Conservation (phyloP, 352 stramenopile genomes). For the Vaucheria bursata region DNA sequence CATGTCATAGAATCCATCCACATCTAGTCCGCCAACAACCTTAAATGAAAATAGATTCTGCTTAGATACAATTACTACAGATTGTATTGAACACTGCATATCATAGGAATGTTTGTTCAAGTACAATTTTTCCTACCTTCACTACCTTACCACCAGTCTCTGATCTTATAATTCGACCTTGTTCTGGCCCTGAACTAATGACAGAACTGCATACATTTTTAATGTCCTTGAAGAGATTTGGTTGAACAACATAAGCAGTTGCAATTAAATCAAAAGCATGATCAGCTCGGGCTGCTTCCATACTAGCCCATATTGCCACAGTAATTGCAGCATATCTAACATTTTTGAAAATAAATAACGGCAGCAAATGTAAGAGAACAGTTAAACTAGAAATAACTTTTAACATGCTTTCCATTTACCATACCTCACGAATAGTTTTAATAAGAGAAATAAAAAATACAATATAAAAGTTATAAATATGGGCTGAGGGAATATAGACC, state of each 20-base stretch:
- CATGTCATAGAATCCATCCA: conserved; percentile 8
- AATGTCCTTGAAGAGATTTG: conserved; percentile 29
- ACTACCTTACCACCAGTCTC: neutral
- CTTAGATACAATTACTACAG: conserved; percentile 3
- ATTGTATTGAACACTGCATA: too few relatives aligned
- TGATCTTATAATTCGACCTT: neutral
- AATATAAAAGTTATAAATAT: neutral
- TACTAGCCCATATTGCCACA: neutral
- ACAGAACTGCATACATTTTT: conserved; percentile 22
- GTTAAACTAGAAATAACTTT: neutral
- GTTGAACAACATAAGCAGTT: conserved; percentile 28
- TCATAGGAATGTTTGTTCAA: too few relatives aligned
- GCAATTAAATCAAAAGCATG: conserved; percentile 31
- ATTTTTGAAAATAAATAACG: neutral
- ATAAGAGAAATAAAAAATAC: neutral
- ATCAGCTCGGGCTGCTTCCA: conserved; percentile 4
- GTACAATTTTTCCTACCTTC: neutral
- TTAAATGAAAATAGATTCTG: neutral
- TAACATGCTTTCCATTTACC: neutral
- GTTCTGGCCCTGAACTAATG: conserved; percentile 9
- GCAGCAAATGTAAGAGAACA: neutral
- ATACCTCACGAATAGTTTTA: neutral
- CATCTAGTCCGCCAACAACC: neutral
- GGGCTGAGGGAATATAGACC: too few relatives aligned
- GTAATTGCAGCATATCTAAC: neutral